Evolutionary conservation across 768 basidiomycete species (phyloP), one percentile per base, ranked within the genome.

Genomic region (Rhizopogon sp.): DNA sequence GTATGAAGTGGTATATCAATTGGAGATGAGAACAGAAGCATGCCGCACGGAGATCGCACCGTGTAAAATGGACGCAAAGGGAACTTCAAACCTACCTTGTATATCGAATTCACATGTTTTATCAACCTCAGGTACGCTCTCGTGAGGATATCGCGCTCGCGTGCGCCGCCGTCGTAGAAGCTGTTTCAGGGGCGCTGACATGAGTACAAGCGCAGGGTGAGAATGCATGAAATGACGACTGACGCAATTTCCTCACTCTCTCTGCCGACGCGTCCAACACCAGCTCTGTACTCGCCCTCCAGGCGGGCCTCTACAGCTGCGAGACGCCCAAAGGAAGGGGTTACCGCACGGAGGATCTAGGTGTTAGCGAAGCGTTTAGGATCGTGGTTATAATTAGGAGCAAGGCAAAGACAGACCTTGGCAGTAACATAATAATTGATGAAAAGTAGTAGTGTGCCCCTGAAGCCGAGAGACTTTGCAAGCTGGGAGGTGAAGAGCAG

Each of bases 241-340:
- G 59, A 88, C 84, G 96, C 96, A 37, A 98, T 79, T 67, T 98
- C 95, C 66, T 98, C 96, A 20, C 87, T 83, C 62, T 98, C 94
- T 56, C 93, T 74, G 0, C 89, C 93, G 6, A 98, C 81, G 31
- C 96, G 72, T 0, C 87, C 85, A 63, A 98, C 86, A 0, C 93
- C 94, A 0, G 85, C 82, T 20, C 96, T 77, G 64, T 95, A 98
- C 62, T 97, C 96, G 11, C 96, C 96, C 63, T 98, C 82, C 33
- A 98, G 71, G 31, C 85, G 80, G 0, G 93, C 93, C 66, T 97
- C 93, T 3, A 88, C 80, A 0, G 90, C 90, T 0, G 95, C 93
- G 13, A 98, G 77, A 35, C 85, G 81, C 0, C 95, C 96, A 70
- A 98, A 98, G 0, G 94, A 89, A 0, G 95, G 96, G 0, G 96